Base-by-base conservation (phyloP, 1,284 basidiomycete species). In the Ustilago crameri region DNA sequence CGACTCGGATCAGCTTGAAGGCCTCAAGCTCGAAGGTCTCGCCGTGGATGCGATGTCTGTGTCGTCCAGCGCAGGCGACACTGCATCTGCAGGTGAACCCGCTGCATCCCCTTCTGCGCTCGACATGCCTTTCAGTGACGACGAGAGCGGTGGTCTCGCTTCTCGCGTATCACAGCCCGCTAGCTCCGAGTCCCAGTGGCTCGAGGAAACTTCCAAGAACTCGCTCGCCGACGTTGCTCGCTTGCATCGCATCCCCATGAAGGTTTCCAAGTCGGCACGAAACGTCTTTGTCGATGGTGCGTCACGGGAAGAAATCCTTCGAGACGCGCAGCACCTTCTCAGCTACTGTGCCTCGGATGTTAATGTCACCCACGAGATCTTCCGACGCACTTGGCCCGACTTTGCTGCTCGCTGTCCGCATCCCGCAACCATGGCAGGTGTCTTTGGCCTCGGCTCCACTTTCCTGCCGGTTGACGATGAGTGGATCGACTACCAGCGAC, bases 401-500 rank as follows among this genome's bases (percentile, higher is more conserved):
- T 99, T 96, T 82, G 86, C 93, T 38, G 80, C 86, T 20, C 89
- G 89, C 1, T 99, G 95, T 82, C 94, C 95, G 0, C 93, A 92
- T 83, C 95, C 95, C 0, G 94, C 93, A 1, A 92, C 93, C 2
- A 95, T 96, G 78, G 91, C 94, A 0, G 95, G 96, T 9, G 88
- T 96, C 18, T 85, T 96, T 47, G 90, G 89, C 0, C 97, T 98
- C 92, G 93, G 93, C 1, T 93, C 90, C 45, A 90, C 92, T 43
- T 92, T 98, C 74, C 86, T 99, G 37, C 91, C 93, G 0, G 93
- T 98, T 40, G 91, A 98, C 80, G 86, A 93, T 74, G 87, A 88
- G 54, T 98, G 96, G 96, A 88, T 92, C 66, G 84, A 86, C 24
- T 98, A 98, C 84, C 82, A 96, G 23, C 84, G 87, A 35, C 87